Conservation (phyloP, 805 yeast genomes). For the Komagataella pastoris region DNA sequence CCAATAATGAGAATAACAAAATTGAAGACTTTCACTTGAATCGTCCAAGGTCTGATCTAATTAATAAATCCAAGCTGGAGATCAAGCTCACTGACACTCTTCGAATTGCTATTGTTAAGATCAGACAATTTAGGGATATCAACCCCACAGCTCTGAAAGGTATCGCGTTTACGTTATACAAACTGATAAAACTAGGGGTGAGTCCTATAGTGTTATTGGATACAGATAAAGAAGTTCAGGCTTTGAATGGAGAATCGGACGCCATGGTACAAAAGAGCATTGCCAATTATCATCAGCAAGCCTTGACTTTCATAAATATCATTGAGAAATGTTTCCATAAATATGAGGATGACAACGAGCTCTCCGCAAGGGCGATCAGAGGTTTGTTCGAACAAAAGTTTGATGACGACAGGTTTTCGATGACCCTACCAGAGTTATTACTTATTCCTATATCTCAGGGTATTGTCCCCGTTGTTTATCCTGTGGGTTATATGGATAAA, state of each 20-base stretch:
- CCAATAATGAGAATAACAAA: constrained; percentile 3
- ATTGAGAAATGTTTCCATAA: background rate
- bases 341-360: constrained; percentile 4
- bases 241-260: background rate
- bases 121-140: constrained; percentile 25
- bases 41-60: background rate
- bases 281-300: background rate
- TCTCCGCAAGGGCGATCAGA: constrained; percentile 17
- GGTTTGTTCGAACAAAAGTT: constrained; percentile 19
- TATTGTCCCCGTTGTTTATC: constrained; percentile 49
- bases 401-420: constrained; percentile 4
- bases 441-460: constrained; percentile 29
- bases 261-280: background rate
- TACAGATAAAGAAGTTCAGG: constrained; percentile 11
- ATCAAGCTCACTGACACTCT: constrained; percentile 23
- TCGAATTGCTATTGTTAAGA: constrained; percentile 43
- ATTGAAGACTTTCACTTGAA: background rate
- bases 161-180: constrained; percentile 40
- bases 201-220: constrained; percentile 62
- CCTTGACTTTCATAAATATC: background rate
- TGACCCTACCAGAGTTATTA: constrained; percentile 22
- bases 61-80: constrained; percentile 7
- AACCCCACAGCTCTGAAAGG: constrained; percentile 22
- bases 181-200: constrained; percentile 52
- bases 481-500: constrained; percentile 29